A percentile compares a stretch with the other conserved stretches of the same genome.
Conservation (phyloP, 306 rosid species). For the Cucurbita maxima region DNA sequence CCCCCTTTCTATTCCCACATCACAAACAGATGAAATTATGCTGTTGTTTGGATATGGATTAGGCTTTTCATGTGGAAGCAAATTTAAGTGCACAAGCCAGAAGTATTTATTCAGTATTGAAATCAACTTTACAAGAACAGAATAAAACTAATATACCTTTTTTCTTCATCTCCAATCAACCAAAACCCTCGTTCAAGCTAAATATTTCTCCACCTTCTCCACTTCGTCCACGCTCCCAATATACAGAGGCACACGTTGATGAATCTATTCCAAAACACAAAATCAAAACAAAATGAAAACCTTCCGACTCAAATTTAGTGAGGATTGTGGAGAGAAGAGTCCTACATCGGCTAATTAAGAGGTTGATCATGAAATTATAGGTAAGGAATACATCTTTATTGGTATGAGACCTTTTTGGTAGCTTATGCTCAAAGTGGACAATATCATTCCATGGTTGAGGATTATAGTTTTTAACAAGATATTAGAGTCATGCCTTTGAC, state of each 20-base stretch:
- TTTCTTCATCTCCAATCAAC: neutral
- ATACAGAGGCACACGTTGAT: slow-evolving; percentile 86
- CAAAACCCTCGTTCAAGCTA: slow-evolving; percentile 30
- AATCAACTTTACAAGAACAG: neutral
- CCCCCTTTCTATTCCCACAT: neutral
- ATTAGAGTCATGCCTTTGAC: no score
- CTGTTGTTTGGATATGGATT: neutral
- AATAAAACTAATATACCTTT: neutral
- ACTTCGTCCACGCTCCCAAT: slow-evolving; percentile 87
- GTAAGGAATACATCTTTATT: no score
- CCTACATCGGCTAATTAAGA: no score
- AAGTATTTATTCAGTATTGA: neutral
- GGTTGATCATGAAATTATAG: no score
- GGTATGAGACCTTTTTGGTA: no score
- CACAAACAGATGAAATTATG: neutral
- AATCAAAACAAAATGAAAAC: neutral
- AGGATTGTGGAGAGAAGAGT: no score
- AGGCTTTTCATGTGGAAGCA: neutral
- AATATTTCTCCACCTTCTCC: slow-evolving; percentile 78
- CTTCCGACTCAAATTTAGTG: neutral
- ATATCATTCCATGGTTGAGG: no score
- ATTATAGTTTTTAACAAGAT: no score
- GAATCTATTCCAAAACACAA: slow-evolving; percentile 42
- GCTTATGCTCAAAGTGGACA: no score
- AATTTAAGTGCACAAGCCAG: neutral